phyloP scores from a whole-genome alignment of 306 rosid species.

The Vicia villosa region DNA sequence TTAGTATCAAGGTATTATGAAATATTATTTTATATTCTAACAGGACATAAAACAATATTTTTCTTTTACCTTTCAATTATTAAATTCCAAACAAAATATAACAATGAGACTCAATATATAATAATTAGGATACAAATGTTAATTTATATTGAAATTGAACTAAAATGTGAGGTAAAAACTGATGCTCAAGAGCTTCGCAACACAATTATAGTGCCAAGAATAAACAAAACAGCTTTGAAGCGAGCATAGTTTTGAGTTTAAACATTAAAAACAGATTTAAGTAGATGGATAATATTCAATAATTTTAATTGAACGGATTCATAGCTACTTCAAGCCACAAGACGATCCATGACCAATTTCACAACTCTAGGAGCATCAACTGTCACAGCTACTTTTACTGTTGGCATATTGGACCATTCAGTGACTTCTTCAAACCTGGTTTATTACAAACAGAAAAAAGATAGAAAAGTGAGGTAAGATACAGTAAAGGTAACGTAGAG shows the following conservation, averaged over 20 bases:
- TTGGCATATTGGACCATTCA: conserved; percentile 81
- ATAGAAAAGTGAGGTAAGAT: not conserved
- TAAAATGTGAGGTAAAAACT: conserved; percentile 2
- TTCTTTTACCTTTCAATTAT: not conserved
- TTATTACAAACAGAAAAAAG: conserved; percentile 25
- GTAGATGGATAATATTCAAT: conserved; percentile 6
- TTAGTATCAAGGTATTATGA: conserved; percentile 1
- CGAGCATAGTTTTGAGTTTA: conserved; percentile 14
- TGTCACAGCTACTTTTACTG: conserved; percentile 91
- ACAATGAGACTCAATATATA: not conserved
- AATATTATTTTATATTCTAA: not conserved
- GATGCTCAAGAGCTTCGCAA: conserved; percentile 1
- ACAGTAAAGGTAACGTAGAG: conserved; percentile 3
- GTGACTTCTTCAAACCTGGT: conserved; percentile 79
- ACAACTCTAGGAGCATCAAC: conserved; percentile 73
- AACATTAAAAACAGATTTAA: not conserved
- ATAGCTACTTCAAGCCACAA: conserved; percentile 48
- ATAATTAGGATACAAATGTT: not conserved
- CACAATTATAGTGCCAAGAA: conserved; percentile 11
- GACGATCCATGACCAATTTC: conserved; percentile 78
- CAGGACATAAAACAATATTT: not conserved
- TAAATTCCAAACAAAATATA: not conserved
- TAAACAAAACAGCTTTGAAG: not conserved
- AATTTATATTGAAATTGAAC: not conserved
- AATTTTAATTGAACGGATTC: not conserved